Percentiles rank a stretch among this genome's conserved stretches.
These are phyloP conservation scores for Penicillium concentricum DNA, from an alignment of 2,329 filamentous ascomycete genomes.

Conservation along the genomic window DNA sequence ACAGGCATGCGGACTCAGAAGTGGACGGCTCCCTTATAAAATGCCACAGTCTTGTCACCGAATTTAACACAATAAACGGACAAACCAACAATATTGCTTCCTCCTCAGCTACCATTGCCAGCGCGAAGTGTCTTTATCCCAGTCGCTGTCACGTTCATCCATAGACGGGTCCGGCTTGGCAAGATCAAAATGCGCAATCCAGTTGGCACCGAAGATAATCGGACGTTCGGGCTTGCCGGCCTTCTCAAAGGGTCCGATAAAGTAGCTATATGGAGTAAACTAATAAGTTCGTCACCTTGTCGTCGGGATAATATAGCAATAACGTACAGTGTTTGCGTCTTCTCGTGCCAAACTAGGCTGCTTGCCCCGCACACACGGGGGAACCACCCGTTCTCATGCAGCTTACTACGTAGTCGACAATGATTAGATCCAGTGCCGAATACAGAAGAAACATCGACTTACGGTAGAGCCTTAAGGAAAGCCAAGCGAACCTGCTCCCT, in stretches of 20 bases:
- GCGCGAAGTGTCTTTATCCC: background rate
- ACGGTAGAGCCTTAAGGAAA: background rate
- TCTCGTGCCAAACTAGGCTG: background rate
- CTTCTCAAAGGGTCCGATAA: background rate
- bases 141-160: background rate
- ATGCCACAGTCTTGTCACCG: too few species aligned
- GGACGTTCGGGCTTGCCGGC: background rate
- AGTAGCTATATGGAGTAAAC: background rate
- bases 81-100: background rate
- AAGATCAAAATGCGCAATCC: background rate
- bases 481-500: background rate
- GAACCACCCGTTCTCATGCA: background rate
- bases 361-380: background rate
- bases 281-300: background rate
- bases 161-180: background rate
- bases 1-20: too few species aligned
- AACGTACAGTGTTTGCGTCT: background rate
- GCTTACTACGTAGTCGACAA: background rate
- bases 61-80: background rate
- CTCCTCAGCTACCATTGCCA: background rate
- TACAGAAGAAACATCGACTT: background rate
- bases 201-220: background rate
- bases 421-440: background rate
- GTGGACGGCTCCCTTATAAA: too few species aligned
- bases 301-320: background rate